A percentile compares a stretch with the other conserved stretches of the same genome.
Conservation (phyloP, 352 stramenopile genomes). For the Globisporangium ultimum region DNA sequence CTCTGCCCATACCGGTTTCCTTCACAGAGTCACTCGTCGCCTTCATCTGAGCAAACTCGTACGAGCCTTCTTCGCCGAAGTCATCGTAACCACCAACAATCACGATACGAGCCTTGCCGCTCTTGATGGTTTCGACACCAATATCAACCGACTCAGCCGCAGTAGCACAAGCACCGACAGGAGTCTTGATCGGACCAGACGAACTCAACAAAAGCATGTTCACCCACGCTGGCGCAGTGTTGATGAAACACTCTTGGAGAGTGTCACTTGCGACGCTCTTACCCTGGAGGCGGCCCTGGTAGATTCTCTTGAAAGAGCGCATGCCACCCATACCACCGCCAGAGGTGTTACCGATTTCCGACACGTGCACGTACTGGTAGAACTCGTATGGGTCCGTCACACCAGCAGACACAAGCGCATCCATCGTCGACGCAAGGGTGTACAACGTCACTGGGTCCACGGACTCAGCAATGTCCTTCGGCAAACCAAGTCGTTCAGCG, state of each 20-base stretch:
- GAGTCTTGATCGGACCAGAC: conserved; percentile 87
- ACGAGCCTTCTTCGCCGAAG: conserved; percentile 81
- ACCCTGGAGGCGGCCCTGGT: conserved; percentile 60
- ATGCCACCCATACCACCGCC: conserved; percentile 84
- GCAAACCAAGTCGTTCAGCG: conserved; percentile 71
- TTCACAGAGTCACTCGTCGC: conserved; percentile 84
- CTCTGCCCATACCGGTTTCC: conserved; percentile 71
- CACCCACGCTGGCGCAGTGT: conserved; percentile 85
- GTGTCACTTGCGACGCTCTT: conserved; percentile 76
- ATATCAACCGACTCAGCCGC: conserved; percentile 87
- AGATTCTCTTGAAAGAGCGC: conserved; percentile 75
- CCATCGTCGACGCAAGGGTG: conserved; percentile 69
- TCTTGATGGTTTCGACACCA: conserved; percentile 87
- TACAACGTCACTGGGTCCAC: conserved; percentile 83
- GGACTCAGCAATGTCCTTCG: conserved; percentile 76
- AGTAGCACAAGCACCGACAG: conserved; percentile 82
- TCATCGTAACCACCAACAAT: conserved; percentile 87
- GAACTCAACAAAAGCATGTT: conserved; percentile 89
- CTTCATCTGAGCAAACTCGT: conserved; percentile 90
- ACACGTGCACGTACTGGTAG: conserved; percentile 90
- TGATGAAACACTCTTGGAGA: conserved; percentile 87
- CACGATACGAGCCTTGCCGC: conserved; percentile 79
- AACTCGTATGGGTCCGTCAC: conserved; percentile 90
- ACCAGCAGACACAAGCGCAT: conserved; percentile 74
- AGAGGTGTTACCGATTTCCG: conserved; percentile 82